Percentiles rank a stretch among this genome's conserved stretches.
Evolutionary conservation across 2,329 filamentous ascomycete genomes (phyloP).

Genomic region (Lasiodiplodia sp.): DNA sequence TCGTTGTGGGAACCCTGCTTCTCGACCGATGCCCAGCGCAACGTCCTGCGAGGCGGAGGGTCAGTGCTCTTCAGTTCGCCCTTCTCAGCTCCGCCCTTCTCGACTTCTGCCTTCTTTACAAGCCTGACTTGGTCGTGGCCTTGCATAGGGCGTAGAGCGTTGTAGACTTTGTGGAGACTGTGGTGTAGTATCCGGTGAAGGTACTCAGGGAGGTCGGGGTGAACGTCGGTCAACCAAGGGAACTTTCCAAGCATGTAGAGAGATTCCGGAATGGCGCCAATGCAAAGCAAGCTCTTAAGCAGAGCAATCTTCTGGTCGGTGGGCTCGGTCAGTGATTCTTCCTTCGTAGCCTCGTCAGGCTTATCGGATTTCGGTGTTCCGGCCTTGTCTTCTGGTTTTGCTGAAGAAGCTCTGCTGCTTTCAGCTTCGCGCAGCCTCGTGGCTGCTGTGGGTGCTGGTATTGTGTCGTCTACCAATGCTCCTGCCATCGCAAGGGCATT

Average conservation of each 20-base stretch:
- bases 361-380: conserved; percentile 42
- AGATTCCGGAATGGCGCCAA: conserved; percentile 91
- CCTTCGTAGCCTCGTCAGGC: conserved; percentile 54
- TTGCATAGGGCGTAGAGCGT: conserved; percentile 56
- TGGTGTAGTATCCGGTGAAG: conserved; percentile 87
- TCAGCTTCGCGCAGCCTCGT: conserved; percentile 61
- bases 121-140: conserved; percentile 49
- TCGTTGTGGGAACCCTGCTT: conserved; percentile 58
- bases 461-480: conserved; percentile 82
- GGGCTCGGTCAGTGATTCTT: conserved; percentile 69
- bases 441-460: conserved; percentile 55
- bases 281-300: conserved; percentile 83
- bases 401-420: conserved; percentile 51
- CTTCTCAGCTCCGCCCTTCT: conserved; percentile 73
- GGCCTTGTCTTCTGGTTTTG: conserved; percentile 54
- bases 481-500: conserved; percentile 91
- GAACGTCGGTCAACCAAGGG: conserved; percentile 88
- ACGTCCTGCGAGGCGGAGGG: conserved; percentile 54
- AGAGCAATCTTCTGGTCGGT: conserved; percentile 87
- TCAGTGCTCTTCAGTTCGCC: conserved; percentile 19
- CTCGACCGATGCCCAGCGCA: conserved; percentile 86
- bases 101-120: conserved; percentile 59
- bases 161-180: conserved; percentile 78
- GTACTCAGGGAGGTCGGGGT: conserved; percentile 79
- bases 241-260: conserved; percentile 92